phyloP scores from a whole-genome alignment of 2,329 filamentous ascomycete species.

The Clarireedia hainanense region DNA sequence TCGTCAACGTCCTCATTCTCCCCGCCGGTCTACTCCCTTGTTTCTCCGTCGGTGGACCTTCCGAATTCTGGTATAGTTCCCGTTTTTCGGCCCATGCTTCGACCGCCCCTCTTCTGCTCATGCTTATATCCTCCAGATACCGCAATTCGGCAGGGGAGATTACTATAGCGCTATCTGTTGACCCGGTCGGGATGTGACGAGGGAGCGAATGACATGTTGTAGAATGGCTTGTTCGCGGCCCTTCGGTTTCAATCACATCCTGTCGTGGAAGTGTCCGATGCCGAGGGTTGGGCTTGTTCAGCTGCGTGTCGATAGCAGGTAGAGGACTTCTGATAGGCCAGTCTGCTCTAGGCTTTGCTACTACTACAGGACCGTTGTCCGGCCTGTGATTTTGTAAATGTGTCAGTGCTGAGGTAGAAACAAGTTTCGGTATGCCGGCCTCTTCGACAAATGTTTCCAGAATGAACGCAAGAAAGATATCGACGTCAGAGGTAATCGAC shows the following conservation, averaged over 20 bases:
- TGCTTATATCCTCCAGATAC: background rate
- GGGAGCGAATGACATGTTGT: background rate
- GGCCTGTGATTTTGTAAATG: background rate
- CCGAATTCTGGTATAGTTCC: background rate
- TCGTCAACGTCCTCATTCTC: slow-evolving; percentile 3
- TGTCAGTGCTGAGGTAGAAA: background rate
- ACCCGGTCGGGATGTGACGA: slow-evolving; percentile 4
- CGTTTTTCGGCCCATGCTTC: background rate
- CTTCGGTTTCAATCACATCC: background rate
- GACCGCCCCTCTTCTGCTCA: background rate
- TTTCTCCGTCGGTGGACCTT: background rate
- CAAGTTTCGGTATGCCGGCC: background rate
- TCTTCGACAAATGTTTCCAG: slow-evolving; percentile 35
- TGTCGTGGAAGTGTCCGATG: background rate
- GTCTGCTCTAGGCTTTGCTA: background rate
- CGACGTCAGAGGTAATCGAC: slow-evolving; percentile 70
- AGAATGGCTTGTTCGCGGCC: slow-evolving; percentile 4
- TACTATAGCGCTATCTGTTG: slow-evolving; percentile 8
- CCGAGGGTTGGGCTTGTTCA: background rate
- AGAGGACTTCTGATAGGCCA: background rate
- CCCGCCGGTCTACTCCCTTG: slow-evolving; percentile 3
- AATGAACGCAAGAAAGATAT: slow-evolving; percentile 62
- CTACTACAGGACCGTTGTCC: background rate
- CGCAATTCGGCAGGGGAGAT: background rate
- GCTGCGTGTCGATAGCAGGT: background rate